Evolutionary conservation across 2,329 filamentous ascomycete species (phyloP).

Genomic region (Albophoma yamanashiensis): DNA sequence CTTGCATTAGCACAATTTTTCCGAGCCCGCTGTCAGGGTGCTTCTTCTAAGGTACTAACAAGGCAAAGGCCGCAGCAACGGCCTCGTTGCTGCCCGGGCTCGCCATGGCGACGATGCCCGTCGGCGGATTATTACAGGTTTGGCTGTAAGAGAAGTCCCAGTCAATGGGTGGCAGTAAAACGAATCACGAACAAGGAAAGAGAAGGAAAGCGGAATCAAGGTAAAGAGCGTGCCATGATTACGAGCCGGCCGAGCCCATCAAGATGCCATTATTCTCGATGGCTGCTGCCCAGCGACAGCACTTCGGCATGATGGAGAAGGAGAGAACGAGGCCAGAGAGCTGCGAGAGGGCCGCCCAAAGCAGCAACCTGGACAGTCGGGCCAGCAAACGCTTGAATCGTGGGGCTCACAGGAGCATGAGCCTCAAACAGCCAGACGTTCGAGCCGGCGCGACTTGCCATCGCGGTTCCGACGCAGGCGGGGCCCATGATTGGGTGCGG

Average conservation of each 20-base stretch:
- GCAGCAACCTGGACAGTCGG: background rate
- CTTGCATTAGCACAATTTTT: conserved; percentile 15
- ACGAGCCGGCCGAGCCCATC: background rate
- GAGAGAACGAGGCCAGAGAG: background rate
- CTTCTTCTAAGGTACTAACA: conserved; percentile 32
- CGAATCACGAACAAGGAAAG: conserved; percentile 17
- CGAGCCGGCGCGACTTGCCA: background rate
- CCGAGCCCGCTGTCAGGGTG: no score
- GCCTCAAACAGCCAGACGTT: background rate
- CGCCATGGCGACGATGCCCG: conserved; percentile 27
- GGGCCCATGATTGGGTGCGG: background rate
- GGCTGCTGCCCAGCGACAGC: background rate
- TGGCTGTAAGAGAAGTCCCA: conserved; percentile 28
- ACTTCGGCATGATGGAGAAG: background rate
- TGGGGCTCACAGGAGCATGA: background rate
- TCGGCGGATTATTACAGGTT: conserved; percentile 15
- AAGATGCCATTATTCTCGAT: background rate
- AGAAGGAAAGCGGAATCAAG: conserved; percentile 4
- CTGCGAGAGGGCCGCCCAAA: background rate
- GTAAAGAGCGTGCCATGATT: conserved; percentile 5
- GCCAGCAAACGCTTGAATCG: background rate
- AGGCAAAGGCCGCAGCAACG: conserved; percentile 42
- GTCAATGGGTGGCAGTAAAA: conserved; percentile 31
- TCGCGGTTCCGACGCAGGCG: background rate
- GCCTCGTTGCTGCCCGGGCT: conserved; percentile 32